Percentiles rank a stretch among this genome's conserved stretches.
These are phyloP conservation scores for Penicillium waksmanii DNA, from an alignment of 495 filamentous ascomycete species.

Conservation along the genomic window DNA sequence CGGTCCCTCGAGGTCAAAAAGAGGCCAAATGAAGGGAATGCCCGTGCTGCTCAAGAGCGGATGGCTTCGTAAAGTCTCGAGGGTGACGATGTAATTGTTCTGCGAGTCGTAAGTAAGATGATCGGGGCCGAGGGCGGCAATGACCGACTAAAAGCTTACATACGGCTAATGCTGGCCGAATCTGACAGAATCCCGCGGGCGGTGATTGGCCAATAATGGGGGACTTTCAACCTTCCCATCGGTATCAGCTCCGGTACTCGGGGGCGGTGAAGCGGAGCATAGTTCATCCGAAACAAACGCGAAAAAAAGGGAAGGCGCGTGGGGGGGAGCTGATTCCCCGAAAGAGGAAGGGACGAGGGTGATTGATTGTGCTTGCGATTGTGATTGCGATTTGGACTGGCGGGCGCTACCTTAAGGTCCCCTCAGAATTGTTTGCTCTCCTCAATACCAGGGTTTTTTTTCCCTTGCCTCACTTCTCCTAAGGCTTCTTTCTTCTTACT, in stretches of 20 bases:
- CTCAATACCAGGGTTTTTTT: too few species aligned
- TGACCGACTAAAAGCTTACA: conserved; percentile 31
- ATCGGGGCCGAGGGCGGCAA: conserved; percentile 11
- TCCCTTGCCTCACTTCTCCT: neutral
- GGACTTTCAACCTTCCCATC: too few species aligned
- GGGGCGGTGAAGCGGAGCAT: conserved; percentile 24
- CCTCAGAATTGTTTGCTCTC: neutral
- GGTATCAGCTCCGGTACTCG: conserved; percentile 20
- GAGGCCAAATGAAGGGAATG: neutral
- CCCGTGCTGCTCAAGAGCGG: neutral
- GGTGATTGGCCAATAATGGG: conserved; percentile 24
- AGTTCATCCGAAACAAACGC: conserved; percentile 11
- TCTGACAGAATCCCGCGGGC: conserved; percentile 12
- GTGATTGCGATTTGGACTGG: too few species aligned
- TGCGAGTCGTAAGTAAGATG: conserved; percentile 14
- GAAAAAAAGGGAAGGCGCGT: conserved; percentile 28
- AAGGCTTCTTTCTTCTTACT: neutral
- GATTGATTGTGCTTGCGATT: neutral
- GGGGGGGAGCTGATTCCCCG: conserved; percentile 22
- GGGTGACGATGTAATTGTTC: neutral
- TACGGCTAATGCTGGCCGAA: conserved; percentile 27
- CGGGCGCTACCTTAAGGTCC: too few species aligned
- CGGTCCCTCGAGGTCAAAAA: neutral
- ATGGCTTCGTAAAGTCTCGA: conserved; percentile 1
- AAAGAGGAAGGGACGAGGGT: conserved; percentile 16